A percentile compares a stretch with the other conserved stretches of the same genome.
phyloP scores from a whole-genome alignment of 129 eudicot species.

The Escallonia rubra region DNA sequence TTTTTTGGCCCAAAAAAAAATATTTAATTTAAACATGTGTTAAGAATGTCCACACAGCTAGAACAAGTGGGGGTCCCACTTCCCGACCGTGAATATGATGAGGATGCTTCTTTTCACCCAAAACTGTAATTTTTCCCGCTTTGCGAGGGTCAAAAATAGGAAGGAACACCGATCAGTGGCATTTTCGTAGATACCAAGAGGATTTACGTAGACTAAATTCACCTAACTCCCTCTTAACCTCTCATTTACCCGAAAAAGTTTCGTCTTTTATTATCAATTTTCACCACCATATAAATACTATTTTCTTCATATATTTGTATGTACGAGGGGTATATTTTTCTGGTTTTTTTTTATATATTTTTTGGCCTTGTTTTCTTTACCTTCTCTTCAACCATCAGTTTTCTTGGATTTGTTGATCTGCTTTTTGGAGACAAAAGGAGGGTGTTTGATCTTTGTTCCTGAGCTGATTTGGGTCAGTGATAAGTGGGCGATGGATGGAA shows the following conservation, averaged over 20 bases:
- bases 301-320: no score
- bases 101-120: neutral
- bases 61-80: conserved; percentile 17
- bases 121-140: conserved; percentile 14
- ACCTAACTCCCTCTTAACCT: conserved; percentile 36
- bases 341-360: conserved; percentile 9
- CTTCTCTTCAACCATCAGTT: conserved; percentile 48
- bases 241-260: conserved; percentile 17
- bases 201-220: conserved; percentile 16
- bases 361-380: conserved; percentile 19
- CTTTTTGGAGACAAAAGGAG: conserved; percentile 26
- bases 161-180: conserved; percentile 15
- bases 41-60: conserved; percentile 5
- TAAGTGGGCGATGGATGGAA: conserved; percentile 34
- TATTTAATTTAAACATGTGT: conserved; percentile 3
- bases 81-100: conserved; percentile 21
- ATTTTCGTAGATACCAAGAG: conserved; percentile 17
- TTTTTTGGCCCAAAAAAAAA: no score
- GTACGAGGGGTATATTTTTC: no score
- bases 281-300: conserved; percentile 5
- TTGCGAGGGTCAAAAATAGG: conserved; percentile 10
- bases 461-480: conserved; percentile 30
- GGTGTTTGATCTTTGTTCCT: conserved; percentile 30
- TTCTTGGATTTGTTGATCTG: conserved; percentile 81
- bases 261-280: conserved; percentile 22